phyloP scores from a whole-genome alignment of 345 rosid species.

The Gossypium anomalum region DNA sequence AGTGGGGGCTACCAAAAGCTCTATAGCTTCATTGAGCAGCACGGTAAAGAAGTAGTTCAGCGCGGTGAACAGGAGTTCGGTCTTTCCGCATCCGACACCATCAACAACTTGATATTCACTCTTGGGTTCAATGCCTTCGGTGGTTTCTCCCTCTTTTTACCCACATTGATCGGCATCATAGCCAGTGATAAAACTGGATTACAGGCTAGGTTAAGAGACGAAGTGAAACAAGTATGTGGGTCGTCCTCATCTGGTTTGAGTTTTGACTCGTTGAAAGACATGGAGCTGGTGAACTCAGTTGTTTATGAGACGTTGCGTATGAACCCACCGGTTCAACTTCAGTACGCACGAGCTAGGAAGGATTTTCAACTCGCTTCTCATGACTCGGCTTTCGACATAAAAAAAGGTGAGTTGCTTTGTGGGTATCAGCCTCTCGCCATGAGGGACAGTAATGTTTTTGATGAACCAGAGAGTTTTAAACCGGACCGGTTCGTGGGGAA shows the following conservation, averaged over 20 bases:
- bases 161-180: constrained; percentile 32
- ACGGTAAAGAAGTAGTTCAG: constrained; percentile 49
- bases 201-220: constrained; percentile 45
- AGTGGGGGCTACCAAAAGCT: constrained; percentile 59
- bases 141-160: constrained; percentile 72
- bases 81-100: constrained; percentile 47
- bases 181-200: constrained; percentile 48
- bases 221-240: constrained; percentile 46
- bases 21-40: constrained; percentile 37
- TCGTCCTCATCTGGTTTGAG: constrained; percentile 34
- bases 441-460: constrained; percentile 61
- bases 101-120: constrained; percentile 62
- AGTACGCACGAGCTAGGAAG: constrained; percentile 72
- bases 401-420: constrained; percentile 78
- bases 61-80: constrained; percentile 55
- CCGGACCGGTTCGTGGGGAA: constrained; percentile 60
- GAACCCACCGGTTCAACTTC: constrained; percentile 69
- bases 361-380: constrained; percentile 64
- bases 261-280: constrained; percentile 52
- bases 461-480: constrained; percentile 60
- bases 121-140: constrained; percentile 85
- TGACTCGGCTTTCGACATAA: constrained; percentile 53
- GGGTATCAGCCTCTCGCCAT: constrained; percentile 72
- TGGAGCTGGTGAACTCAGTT: constrained; percentile 75
- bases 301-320: constrained; percentile 73